These are phyloP conservation scores for Glaciozyma martinii DNA, from an alignment of 768 basidiomycete genomes.

Conservation along the genomic window DNA sequence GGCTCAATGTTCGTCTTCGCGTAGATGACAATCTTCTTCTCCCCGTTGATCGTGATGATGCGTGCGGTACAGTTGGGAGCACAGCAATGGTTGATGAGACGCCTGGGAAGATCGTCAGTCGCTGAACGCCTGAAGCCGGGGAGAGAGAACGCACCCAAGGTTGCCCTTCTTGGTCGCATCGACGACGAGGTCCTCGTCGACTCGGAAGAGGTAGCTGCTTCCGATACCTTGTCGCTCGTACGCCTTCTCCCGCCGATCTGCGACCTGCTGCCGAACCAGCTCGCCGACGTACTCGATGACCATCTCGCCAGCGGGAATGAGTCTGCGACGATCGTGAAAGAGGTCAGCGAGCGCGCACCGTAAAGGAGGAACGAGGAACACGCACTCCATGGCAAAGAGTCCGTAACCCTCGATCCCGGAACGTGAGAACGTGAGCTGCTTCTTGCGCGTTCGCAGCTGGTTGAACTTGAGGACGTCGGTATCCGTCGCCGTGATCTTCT, in stretches of 20 bases:
- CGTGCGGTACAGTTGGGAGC: constrained; percentile 59
- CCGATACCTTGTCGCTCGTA: constrained; percentile 97
- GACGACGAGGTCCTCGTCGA: constrained; percentile 95
- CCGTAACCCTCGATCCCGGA: constrained; percentile 97
- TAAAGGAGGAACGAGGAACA: constrained; percentile 36
- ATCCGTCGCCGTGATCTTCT: constrained; percentile 53
- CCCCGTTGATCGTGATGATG: constrained; percentile 48
- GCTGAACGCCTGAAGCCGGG: not conserved
- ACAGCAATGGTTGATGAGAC: constrained; percentile 97
- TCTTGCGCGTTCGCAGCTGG: constrained; percentile 94
- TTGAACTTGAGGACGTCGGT: constrained; percentile 82
- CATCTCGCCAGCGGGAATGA: constrained; percentile 86
- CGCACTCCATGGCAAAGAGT: constrained; percentile 82
- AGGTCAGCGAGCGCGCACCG: not conserved
- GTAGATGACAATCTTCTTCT: constrained; percentile 83
- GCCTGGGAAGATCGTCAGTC: constrained; percentile 46
- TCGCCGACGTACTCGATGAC: constrained; percentile 99
- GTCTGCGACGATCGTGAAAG: not conserved
- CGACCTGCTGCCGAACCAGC: constrained; percentile 68
- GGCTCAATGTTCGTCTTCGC: constrained; percentile 92
- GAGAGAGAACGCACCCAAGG: constrained; percentile 63
- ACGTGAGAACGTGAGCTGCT: constrained; percentile 81
- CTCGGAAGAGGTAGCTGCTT: constrained; percentile 92
- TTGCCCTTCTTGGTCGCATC: constrained; percentile 99
- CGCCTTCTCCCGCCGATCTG: constrained; percentile 91